phyloP scores from a whole-genome alignment of 2,329 filamentous ascomycete species.

The Ceratocystiopsis sp. region DNA sequence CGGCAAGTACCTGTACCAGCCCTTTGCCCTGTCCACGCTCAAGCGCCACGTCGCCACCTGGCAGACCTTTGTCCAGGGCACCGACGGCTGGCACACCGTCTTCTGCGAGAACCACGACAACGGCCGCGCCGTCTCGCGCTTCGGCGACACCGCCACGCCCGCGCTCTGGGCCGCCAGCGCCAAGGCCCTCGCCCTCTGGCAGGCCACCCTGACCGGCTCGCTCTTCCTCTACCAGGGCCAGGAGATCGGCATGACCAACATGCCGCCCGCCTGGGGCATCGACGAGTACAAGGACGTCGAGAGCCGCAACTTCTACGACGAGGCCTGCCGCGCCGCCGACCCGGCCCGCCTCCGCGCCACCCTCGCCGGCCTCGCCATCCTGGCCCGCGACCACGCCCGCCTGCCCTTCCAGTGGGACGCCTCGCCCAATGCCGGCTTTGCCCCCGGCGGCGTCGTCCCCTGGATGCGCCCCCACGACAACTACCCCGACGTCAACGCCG shows the following conservation, averaged over 20 bases:
- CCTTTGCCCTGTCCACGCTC: conserved; percentile 29
- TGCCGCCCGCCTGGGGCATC: conserved; percentile 29
- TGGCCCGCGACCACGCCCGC: conserved; percentile 49
- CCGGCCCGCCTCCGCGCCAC: conserved; percentile 22
- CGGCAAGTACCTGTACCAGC: conserved; percentile 34
- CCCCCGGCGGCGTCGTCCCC: conserved; percentile 21
- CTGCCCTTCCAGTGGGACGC: conserved; percentile 51
- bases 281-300: conserved; percentile 31
- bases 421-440: conserved; percentile 42
- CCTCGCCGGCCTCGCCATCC: conserved; percentile 34
- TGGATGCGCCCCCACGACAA: conserved; percentile 50
- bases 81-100: conserved; percentile 39
- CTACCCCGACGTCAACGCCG: conserved; percentile 37
- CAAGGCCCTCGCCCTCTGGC: conserved; percentile 36
- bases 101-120: conserved; percentile 51
- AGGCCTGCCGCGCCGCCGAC: conserved; percentile 14
- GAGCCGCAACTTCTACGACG: conserved; percentile 27
- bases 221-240: conserved; percentile 44
- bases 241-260: conserved; percentile 42
- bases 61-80: conserved; percentile 33
- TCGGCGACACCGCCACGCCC: conserved; percentile 23
- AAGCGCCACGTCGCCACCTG: conserved; percentile 25
- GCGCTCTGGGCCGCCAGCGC: conserved; percentile 26
- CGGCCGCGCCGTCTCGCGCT: conserved; percentile 36
- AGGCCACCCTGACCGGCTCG: conserved; percentile 31